Evolutionary conservation across 129 eudicot genomes (phyloP).

Genomic region (Glebionis coronaria): DNA sequence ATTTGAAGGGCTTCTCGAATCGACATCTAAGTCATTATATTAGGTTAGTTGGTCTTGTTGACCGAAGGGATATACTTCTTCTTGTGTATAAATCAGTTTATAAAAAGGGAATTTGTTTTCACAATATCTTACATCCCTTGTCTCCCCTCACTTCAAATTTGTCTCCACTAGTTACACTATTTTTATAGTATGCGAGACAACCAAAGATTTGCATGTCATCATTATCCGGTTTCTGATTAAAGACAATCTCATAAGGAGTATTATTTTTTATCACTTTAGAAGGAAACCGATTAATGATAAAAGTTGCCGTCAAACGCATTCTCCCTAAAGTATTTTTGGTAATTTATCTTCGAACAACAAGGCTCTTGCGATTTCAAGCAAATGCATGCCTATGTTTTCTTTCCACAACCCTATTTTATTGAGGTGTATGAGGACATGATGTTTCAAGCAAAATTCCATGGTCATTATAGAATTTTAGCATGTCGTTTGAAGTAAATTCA

Average conservation of each 20-base stretch:
- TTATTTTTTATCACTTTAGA: too few species aligned
- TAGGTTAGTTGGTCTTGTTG: neutral
- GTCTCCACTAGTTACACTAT: neutral
- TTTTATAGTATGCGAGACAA: constrained; percentile 10
- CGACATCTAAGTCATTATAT: neutral
- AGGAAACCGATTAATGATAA: too few species aligned
- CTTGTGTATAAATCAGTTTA: neutral
- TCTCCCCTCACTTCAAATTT: constrained; percentile 15
- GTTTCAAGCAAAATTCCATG: too few species aligned
- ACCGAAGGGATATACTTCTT: neutral
- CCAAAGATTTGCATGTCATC: constrained; percentile 5
- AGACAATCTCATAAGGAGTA: neutral
- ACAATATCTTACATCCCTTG: constrained; percentile 1
- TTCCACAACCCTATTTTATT: too few species aligned
- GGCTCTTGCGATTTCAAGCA: too few species aligned
- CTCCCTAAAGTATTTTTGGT: too few species aligned
- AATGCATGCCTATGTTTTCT: too few species aligned
- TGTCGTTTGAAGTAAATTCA: too few species aligned
- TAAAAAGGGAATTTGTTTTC: constrained; percentile 2
- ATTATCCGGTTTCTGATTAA: neutral
- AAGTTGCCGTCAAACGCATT: too few species aligned
- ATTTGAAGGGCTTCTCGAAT: neutral
- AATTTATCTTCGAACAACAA: too few species aligned
- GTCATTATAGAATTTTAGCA: too few species aligned
- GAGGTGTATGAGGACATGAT: too few species aligned